phyloP scores from a whole-genome alignment of 306 rosid species.

The Cicer pinnatifidum region DNA sequence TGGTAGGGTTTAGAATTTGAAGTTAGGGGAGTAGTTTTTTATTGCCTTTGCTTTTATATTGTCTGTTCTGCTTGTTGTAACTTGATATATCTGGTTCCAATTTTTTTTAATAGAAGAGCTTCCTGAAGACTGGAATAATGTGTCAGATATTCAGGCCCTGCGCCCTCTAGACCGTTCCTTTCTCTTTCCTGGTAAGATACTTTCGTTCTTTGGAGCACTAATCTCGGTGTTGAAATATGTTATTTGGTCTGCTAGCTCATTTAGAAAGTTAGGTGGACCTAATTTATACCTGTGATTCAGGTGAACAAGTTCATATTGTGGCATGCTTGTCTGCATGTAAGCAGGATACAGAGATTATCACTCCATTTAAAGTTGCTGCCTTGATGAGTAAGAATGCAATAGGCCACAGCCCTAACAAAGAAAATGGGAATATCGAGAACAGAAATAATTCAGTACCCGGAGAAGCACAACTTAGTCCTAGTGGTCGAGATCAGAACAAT shows the following conservation, averaged over 20 bases:
- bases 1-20: constrained; percentile 22
- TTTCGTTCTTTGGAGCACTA: constrained; percentile 33
- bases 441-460: constrained; percentile 47
- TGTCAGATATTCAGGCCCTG: constrained; percentile 70
- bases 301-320: constrained; percentile 87
- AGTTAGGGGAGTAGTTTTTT: constrained; percentile 1
- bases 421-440: constrained; percentile 64
- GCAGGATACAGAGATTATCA: constrained; percentile 81
- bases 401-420: constrained; percentile 58
- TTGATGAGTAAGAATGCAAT: constrained; percentile 79
- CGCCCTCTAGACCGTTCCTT: constrained; percentile 78
- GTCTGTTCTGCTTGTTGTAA: constrained; percentile 32
- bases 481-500: constrained; percentile 56
- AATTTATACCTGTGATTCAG: constrained; percentile 57
- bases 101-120: constrained; percentile 63
- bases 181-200: constrained; percentile 83
- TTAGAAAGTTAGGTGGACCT: constrained; percentile 43
- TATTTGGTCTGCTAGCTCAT: constrained; percentile 22
- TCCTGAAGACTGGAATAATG: constrained; percentile 75
- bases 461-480: constrained; percentile 52
- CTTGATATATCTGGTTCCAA: constrained; percentile 41
- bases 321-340: constrained; percentile 88
- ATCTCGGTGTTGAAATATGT: constrained; percentile 42
- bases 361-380: constrained; percentile 98
- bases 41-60: constrained; percentile 7